These are phyloP conservation scores for Puccinia novopanici DNA, from an alignment of 1,284 basidiomycete species.

Conservation along the genomic window DNA sequence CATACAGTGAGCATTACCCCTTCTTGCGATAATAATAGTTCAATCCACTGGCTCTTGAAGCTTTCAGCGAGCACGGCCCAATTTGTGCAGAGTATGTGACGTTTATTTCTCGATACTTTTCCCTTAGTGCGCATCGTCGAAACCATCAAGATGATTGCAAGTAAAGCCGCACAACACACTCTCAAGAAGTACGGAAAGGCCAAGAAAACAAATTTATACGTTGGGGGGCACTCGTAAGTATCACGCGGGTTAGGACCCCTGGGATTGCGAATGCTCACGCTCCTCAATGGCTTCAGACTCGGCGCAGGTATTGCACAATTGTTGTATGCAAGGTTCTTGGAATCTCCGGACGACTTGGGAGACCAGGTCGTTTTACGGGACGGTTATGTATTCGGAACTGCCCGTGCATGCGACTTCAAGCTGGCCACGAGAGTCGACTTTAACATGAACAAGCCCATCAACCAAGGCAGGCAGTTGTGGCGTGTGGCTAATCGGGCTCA, in stretches of 20 bases:
- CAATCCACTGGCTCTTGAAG: background rate
- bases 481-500: conserved; percentile 25
- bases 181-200: conserved; percentile 7
- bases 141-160: conserved; percentile 41
- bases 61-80: background rate
- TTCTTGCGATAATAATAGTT: background rate
- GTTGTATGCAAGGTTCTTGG: conserved; percentile 42
- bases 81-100: background rate
- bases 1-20: conserved; percentile 25
- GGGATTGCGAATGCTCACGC: background rate
- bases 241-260: background rate
- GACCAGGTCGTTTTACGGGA: conserved; percentile 39
- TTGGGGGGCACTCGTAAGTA: conserved; percentile 42
- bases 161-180: conserved; percentile 28
- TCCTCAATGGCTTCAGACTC: background rate
- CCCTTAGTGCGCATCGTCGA: conserved; percentile 36
- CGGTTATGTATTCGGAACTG: conserved; percentile 40
- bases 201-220: conserved; percentile 39
- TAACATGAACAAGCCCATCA: conserved; percentile 23
- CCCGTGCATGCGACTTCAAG: conserved; percentile 35
- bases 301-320: conserved; percentile 46
- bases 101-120: background rate
- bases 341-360: conserved; percentile 40
- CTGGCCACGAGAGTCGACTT: conserved; percentile 33
- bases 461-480: conserved; percentile 33